These are phyloP conservation scores for Mycogone perniciosa DNA, from an alignment of 2,329 filamentous ascomycete genomes.

Conservation along the genomic window DNA sequence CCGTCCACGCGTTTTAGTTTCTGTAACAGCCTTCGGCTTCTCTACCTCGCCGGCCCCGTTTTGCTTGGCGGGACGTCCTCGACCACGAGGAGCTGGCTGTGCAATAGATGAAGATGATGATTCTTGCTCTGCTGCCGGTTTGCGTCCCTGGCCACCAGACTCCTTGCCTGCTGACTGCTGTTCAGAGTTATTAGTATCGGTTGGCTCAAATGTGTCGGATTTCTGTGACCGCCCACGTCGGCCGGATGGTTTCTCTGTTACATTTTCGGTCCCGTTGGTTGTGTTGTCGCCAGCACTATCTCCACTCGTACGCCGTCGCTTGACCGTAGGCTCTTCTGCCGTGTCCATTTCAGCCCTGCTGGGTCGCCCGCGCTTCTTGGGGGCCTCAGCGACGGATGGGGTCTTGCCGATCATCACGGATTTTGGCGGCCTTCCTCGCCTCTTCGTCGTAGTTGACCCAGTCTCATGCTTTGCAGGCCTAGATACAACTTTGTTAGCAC, in stretches of 20 bases:
- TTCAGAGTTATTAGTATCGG: background rate
- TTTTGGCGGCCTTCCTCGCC: background rate
- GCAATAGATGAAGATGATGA: background rate
- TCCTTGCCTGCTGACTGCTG: background rate
- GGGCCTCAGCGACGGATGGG: too few relatives aligned
- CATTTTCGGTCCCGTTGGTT: background rate
- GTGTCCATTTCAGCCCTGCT: background rate
- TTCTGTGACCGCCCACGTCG: background rate
- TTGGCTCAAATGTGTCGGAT: too few relatives aligned
- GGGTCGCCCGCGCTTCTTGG: background rate
- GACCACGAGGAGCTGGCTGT: background rate
- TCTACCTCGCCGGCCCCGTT: background rate
- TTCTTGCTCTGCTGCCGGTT: background rate
- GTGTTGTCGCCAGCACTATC: background rate
- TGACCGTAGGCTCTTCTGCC: background rate
- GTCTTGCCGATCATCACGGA: too few relatives aligned
- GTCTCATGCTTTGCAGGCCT: background rate
- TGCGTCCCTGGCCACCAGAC: background rate
- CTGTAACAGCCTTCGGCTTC: background rate
- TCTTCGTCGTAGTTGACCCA: background rate
- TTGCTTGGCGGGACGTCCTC: background rate
- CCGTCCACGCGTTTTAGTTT: background rate
- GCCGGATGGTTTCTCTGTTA: background rate
- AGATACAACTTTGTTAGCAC: too few relatives aligned
- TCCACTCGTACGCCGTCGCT: conserved; percentile 3